Base-by-base conservation (phyloP, 768 basidiomycete species). In the Pleurotus pulmonarius region DNA sequence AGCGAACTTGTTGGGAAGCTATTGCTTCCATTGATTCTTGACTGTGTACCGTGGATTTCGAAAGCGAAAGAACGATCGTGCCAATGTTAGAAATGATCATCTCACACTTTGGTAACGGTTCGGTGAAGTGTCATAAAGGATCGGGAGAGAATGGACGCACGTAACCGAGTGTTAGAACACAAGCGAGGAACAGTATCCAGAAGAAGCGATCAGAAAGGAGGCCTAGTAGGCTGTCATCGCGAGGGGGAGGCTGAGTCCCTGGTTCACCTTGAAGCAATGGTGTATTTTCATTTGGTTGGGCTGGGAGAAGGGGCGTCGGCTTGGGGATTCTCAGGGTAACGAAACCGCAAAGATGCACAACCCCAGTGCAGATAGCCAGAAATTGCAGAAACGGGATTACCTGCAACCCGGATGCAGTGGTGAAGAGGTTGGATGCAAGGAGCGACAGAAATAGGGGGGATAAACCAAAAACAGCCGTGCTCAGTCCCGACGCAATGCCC, bases 11-110 rank as follows among this genome's bases (percentile, higher is more conserved):
- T 13, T 73, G 75, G 5, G 86, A 73, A 3, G 84, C 78, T 29
- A 71, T 68, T n/a, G 66, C 60, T 43, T 74, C 69, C 15, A 71
- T 60, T 13, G 70, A 65, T 16, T 68, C 38, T 5, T 65, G 44
- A 20, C 39, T 25, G 4, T 57, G 20, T n/a, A 45, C 46, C 5
- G 26, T 56, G 20, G 63, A 55, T 4, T 51, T 37, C 34, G 55
- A 81, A 37, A 91, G 77, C 12, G 90, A 85, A 3, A 86, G 70
- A 12, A 87, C 79, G 49, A 92, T 87, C 1, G 87, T 83, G 38
- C 89, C 90, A 46, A 93, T 85, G 63, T 91, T 93, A 16, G 89
- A 86, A 16, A 92, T 84, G 18, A 93, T 77, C 89, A 90, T 92
- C 67, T 92, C 90, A 46, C 80, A 82, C 87, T 90, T 54, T 5